A percentile compares a stretch with the other conserved stretches of the same genome.
Conservation (phyloP, 495 filamentous ascomycete genomes). For the Neurospora sp. region DNA sequence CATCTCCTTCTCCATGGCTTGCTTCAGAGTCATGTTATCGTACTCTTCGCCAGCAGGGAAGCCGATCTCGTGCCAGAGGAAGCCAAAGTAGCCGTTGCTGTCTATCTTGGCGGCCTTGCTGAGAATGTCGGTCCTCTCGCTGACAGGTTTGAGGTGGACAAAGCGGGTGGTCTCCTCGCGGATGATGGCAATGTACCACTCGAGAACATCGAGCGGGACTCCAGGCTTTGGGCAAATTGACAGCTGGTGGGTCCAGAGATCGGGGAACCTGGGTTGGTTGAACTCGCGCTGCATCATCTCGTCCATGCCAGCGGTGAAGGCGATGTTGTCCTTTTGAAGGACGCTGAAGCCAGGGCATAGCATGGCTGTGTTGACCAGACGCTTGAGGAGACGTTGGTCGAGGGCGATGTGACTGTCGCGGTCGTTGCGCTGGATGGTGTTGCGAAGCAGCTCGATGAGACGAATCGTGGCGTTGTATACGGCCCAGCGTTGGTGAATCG, state of each 20-base stretch:
- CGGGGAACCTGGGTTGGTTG: constrained; percentile 27
- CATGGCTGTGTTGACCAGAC: constrained; percentile 48
- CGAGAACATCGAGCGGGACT: constrained; percentile 31
- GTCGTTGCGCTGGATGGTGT: constrained; percentile 18
- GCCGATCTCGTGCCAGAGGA: constrained; percentile 30
- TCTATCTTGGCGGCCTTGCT: constrained; percentile 12
- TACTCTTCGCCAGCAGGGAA: constrained; percentile 19
- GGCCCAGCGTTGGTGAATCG: constrained; percentile 48
- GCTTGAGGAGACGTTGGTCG: constrained; percentile 43
- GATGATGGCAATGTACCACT: constrained; percentile 45
- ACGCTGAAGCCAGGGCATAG: constrained; percentile 56
- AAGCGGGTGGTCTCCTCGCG: constrained; percentile 31
- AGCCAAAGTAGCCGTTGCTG: constrained; percentile 30
- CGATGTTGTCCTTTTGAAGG: constrained; percentile 45
- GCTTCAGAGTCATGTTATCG: constrained; percentile 24
- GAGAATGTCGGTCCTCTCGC: constrained; percentile 24
- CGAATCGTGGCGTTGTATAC: constrained; percentile 42
- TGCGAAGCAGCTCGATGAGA: constrained; percentile 30
- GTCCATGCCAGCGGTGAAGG: constrained; percentile 13
- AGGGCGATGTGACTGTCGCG: constrained; percentile 32
- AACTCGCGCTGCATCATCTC: constrained; percentile 14
- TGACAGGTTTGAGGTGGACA: constrained; percentile 10
- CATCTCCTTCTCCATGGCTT: constrained; percentile 28
- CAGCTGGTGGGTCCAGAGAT: constrained; percentile 31
- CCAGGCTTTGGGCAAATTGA: constrained; percentile 31